Evolutionary conservation across 345 rosid species (phyloP).

Genomic region (Citrus medica): DNA sequence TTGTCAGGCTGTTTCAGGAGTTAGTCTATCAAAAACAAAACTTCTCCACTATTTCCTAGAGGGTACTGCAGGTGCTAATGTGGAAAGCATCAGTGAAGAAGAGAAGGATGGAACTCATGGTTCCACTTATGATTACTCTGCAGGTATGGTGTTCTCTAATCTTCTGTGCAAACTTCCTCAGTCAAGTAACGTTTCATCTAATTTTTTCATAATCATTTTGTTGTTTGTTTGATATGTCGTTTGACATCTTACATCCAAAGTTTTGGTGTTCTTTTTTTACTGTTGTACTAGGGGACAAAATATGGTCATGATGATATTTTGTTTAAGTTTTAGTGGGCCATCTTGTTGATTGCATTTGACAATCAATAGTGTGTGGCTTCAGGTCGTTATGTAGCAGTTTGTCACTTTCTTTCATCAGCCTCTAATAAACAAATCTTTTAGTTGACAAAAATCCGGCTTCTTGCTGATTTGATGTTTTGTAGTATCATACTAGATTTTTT

Average conservation of each 20-base stretch:
- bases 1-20: constrained; percentile 60
- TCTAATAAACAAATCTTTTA: background rate
- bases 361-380: background rate
- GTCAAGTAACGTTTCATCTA: background rate
- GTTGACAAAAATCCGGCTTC: background rate
- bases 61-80: constrained; percentile 78
- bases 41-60: constrained; percentile 64
- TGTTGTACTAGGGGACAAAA: background rate
- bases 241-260: background rate
- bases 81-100: constrained; percentile 38
- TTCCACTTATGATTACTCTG: constrained; percentile 16
- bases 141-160: constrained; percentile 24
- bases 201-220: background rate
- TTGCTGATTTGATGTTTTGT: background rate
- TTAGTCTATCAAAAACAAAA: constrained; percentile 44
- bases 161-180: background rate
- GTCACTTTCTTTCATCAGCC: background rate
- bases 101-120: constrained; percentile 29
- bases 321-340: background rate
- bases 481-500: background rate
- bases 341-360: background rate
- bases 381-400: background rate
- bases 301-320: background rate
- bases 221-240: background rate
- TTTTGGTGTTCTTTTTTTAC: background rate